Evolutionary conservation across 129 eudicot genomes (phyloP).

Genomic region (Centella asiatica): DNA sequence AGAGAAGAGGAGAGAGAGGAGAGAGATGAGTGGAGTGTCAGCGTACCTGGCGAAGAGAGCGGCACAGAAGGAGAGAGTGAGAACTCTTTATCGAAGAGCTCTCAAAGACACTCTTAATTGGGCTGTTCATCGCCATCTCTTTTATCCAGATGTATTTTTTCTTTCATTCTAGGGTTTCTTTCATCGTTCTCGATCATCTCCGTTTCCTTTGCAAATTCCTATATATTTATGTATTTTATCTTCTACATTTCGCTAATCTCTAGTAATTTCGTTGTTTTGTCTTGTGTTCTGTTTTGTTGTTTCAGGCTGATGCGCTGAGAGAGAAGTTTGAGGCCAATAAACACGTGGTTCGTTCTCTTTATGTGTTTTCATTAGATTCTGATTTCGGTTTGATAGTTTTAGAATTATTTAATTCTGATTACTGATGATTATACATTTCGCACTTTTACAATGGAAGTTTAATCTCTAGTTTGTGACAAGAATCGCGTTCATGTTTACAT

Average conservation of each 20-base stretch:
- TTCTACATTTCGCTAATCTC: background rate
- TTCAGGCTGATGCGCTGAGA: slow-evolving; percentile 83
- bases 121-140: slow-evolving; percentile 99
- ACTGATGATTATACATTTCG: no score
- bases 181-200: no score
- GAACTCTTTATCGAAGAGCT: slow-evolving; percentile 75
- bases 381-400: no score
- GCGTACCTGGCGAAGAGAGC: slow-evolving; percentile 77
- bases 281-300: slow-evolving; percentile 7
- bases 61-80: slow-evolving; percentile 75
- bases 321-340: slow-evolving; percentile 78
- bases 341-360: slow-evolving; percentile 49
- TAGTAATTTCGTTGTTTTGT: no score
- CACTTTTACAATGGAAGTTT: no score
- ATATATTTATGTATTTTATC: no score
- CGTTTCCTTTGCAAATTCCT: no score
- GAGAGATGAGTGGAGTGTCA: slow-evolving; percentile 54
- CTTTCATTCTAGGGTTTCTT: background rate
- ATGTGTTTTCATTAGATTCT: background rate
- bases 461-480: no score
- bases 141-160: slow-evolving; percentile 70
- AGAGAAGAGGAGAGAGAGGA: background rate
- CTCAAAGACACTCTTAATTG: slow-evolving; percentile 92
- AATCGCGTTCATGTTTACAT: no score
- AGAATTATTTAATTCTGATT: no score